Conservation (phyloP, 2,329 filamentous ascomycete genomes). For the Curvularia hawaiiensis region DNA sequence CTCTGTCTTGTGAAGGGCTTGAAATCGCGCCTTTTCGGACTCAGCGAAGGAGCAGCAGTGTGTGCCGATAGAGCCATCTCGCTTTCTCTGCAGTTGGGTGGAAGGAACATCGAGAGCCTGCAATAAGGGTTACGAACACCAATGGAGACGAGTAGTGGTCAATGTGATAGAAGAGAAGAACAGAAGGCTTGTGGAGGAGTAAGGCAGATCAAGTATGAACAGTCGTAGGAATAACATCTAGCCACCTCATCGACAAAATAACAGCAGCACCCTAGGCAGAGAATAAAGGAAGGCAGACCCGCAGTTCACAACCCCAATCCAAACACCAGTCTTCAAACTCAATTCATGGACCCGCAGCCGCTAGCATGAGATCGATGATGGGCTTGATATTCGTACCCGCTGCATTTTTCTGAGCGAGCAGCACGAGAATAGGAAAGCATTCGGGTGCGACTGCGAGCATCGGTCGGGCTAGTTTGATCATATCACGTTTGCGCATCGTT, state of each 20-base stretch:
- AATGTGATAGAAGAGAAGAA: background rate
- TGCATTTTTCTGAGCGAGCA: slow-evolving; percentile 30
- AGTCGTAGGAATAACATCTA: background rate
- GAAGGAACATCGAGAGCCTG: background rate
- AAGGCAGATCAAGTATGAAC: background rate
- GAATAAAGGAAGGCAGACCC: background rate
- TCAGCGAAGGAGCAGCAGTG: background rate
- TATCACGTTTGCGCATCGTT: slow-evolving; percentile 14
- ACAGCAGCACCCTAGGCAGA: background rate
- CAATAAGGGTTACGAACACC: background rate
- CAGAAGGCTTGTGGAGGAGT: too few relatives aligned
- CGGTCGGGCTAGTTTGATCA: slow-evolving; percentile 8
- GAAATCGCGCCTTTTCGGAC: background rate
- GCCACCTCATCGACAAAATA: background rate
- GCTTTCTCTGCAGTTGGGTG: too few relatives aligned
- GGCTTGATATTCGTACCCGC: slow-evolving; percentile 31
- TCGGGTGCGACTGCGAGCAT: slow-evolving; percentile 17
- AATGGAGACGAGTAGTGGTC: background rate
- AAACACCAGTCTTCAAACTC: slow-evolving; percentile 6
- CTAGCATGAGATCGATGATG: slow-evolving; percentile 18
- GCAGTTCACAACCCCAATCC: slow-evolving; percentile 11
- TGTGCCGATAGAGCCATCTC: too few relatives aligned
- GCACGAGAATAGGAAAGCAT: slow-evolving; percentile 18
- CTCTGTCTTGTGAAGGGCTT: background rate
- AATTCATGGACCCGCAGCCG: slow-evolving; percentile 13